Base-by-base conservation (phyloP, 257 asterid species). In the Nyctanthes arbortristis region DNA sequence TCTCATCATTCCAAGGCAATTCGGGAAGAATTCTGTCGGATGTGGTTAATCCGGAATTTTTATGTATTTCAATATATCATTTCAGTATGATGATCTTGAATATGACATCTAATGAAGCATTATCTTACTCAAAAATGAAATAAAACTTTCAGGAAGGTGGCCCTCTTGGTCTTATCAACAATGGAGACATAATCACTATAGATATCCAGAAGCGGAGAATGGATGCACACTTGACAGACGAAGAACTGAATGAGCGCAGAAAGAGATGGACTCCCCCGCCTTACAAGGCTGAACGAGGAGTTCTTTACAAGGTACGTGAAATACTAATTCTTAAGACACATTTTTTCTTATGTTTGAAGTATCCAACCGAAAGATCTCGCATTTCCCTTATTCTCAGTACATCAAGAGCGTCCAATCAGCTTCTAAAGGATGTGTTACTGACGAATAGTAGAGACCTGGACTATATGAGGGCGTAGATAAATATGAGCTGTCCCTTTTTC, bases 371-470 rank as follows among this genome's bases (percentile, higher is more conserved):
- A 29, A 22, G 20, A 3, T 13, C 29, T 35, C 22, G 31, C 8
- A 31, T 29, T 27, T 56, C 40, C 8, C 16, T 58, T 39, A 4
- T 35, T 20, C 29, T 30, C 90, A 93, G 99, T 93, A 93, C 75
- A 93, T 93, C 35, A 89, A 82, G 84, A 85, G 77, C 22, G 99
- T 93, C 64, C 96, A 82, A 39, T 81, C 99, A 27, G 99, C 99
- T 28, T 93, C 99, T 16, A 83, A 73, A 16, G 99, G 99, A 75
- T 93, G 99, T 14, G 96, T 93, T 63, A 93, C 99, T 0, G 99
- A 93, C 61, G 99, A 93, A 76, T 87, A 84, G 80, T 68, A 18
- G 71, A 45, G 36, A 11, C 7, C 67, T 32, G 10, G 52, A 62
- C 36, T 5, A 4, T 55, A 31, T 33, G 56, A 36, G 24, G 61